Base-by-base conservation (phyloP, 2,329 filamentous ascomycete genomes). In the Calonectria fujianensis region DNA sequence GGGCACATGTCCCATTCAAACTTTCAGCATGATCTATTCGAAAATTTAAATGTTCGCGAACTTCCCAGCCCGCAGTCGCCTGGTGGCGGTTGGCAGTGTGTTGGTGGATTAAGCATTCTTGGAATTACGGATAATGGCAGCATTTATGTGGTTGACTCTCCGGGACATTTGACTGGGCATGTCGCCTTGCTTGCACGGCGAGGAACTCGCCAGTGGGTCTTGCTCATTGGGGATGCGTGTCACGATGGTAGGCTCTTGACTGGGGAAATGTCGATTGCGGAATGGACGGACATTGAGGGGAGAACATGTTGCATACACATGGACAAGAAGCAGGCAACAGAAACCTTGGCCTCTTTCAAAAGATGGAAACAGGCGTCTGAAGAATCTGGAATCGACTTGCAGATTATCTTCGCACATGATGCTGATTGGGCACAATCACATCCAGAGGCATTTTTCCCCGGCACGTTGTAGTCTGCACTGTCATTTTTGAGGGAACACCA, bases 221-320 rank as follows among this genome's bases (percentile, higher is more conserved):
- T 87, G 77, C 85, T 91, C 0, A 88, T 86, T 10, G 90, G 89
- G 0, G 90, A 91, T 77, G 87, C 87, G 39, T 91, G 88, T 74
- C 90, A 91, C 76, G 89, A 91, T 78, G 82, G 82, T 0, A 80
- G 90, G 50, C 85, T 91, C 3, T 79, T 91, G 79, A 86, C 82
- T 1, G 88, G 89, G 0, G 89, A 91, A 79, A 89, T 86, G 75
- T 87, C 83, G 0, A 89, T 91, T 67, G 90, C 89, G 2, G 80
- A 86, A 27, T 76, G 73, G 75, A 41, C 32, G 7, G 73, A 76
- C 61, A 9, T 7, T 5, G 68, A 51, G 16, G 68, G 61, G 24
- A 9, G 24, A 27, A 13, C 24, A 63, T 52, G 50, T 8, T 52
- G 59, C n/a, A 39, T 63, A 39, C 59, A 63, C 59, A 39, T 63